Conservation (phyloP, 1,139 yeast genomes). For the Citeromyces siamensis region DNA sequence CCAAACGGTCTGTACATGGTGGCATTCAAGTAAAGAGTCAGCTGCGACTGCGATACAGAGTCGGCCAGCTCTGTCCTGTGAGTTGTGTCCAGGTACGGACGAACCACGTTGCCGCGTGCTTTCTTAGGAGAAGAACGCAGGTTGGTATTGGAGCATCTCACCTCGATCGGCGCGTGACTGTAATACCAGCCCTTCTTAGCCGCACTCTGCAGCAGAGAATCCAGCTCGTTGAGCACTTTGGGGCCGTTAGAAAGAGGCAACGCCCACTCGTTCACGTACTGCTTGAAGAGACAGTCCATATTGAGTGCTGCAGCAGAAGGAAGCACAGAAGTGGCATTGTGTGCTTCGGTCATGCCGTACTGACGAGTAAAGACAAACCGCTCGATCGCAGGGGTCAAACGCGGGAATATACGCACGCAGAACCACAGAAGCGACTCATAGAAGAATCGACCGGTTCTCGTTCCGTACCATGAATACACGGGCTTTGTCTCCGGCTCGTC, state of each 20-base stretch:
- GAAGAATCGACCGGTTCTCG: slow-evolving; percentile 60
- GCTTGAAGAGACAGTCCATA: slow-evolving; percentile 93
- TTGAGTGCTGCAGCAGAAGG: slow-evolving; percentile 78
- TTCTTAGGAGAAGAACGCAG: slow-evolving; percentile 50
- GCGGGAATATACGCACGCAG: slow-evolving; percentile 60
- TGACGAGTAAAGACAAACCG: slow-evolving; percentile 75
- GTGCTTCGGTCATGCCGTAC: slow-evolving; percentile 64
- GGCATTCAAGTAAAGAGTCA: slow-evolving; percentile 82
- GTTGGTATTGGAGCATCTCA: slow-evolving; percentile 85
- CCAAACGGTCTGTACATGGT: slow-evolving; percentile 93
- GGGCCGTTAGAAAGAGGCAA: slow-evolving; percentile 75
- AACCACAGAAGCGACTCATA: slow-evolving; percentile 74
- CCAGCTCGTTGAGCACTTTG: slow-evolving; percentile 52
- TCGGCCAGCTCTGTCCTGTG: slow-evolving; percentile 36
- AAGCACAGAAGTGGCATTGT: slow-evolving; percentile 62
- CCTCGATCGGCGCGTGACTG: slow-evolving; percentile 94
- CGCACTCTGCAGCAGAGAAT: slow-evolving; percentile 50
- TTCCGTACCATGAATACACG: slow-evolving; percentile 77
- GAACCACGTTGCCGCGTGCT: slow-evolving; percentile 68
- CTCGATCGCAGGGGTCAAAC: slow-evolving; percentile 76
- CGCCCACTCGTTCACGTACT: slow-evolving; percentile 95
- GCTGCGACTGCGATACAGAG: slow-evolving; percentile 60
- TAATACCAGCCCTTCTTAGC: slow-evolving; percentile 48
- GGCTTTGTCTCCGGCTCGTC: slow-evolving; percentile 54
- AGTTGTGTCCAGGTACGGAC: slow-evolving; percentile 74